Evolutionary conservation across 2,329 filamentous ascomycete genomes (phyloP).

Genomic region (Cladophialophora yegresii): DNA sequence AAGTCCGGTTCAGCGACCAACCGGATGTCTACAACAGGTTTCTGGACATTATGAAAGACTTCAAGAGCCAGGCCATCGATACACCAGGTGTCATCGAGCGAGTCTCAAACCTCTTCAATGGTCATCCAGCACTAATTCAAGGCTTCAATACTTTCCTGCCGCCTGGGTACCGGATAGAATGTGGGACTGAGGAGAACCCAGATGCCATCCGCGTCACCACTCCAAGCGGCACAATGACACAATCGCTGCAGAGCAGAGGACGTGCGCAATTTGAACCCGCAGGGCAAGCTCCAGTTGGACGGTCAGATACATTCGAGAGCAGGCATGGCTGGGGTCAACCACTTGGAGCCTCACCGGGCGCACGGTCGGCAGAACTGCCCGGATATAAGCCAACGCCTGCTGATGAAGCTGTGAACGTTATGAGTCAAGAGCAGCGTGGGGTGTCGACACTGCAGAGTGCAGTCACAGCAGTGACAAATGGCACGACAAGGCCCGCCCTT

Average conservation of each 20-base stretch:
- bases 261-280: constrained; percentile 39
- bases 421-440: constrained; percentile 35
- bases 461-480: constrained; percentile 61
- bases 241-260: constrained; percentile 66
- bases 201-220: constrained; percentile 97
- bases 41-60: constrained; percentile 99
- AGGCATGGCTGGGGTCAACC: constrained; percentile 34
- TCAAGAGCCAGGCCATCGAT: constrained; percentile 97
- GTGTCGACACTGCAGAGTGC: constrained; percentile 62
- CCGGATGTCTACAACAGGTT: constrained; percentile 97
- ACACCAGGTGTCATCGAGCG: constrained; percentile 96
- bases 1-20: constrained; percentile 95
- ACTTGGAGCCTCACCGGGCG: constrained; percentile 38
- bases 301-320: constrained; percentile 33
- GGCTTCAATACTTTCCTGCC: constrained; percentile 98
- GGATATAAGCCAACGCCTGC: constrained; percentile 23
- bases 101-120: constrained; percentile 92
- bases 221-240: constrained; percentile 93
- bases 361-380: constrained; percentile 36
- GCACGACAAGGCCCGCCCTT: constrained; percentile 51
- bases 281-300: constrained; percentile 11
- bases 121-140: constrained; percentile 92
- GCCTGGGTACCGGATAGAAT: constrained; percentile 94
- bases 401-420: constrained; percentile 27
- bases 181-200: constrained; percentile 87